phyloP scores from a whole-genome alignment of 1,284 basidiomycete genomes.

The Hypsizygus ulmarius region DNA sequence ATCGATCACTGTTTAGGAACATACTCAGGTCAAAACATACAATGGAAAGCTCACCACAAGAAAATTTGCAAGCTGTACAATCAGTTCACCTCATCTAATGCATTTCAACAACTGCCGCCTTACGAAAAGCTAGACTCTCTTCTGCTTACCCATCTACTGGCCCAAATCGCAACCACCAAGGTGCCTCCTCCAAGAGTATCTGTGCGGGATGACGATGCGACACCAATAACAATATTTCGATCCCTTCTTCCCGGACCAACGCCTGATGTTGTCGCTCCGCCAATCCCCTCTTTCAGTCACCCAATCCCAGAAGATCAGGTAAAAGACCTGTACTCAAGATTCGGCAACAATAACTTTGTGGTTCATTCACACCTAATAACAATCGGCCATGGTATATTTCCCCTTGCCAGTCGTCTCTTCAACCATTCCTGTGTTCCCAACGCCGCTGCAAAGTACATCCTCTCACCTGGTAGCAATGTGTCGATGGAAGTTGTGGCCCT shows the following conservation, averaged over 20 bases:
- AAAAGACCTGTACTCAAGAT: conserved; percentile 49
- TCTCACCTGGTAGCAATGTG: conserved; percentile 37
- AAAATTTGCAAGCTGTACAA: conserved; percentile 60
- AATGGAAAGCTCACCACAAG: conserved; percentile 65
- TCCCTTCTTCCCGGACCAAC: conserved; percentile 50
- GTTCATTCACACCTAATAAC: conserved; percentile 66
- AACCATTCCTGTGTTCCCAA: conserved; percentile 79
- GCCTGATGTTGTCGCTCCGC: conserved; percentile 25
- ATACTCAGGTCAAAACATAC: conserved; percentile 55
- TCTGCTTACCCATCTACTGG: conserved; percentile 60
- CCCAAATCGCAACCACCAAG: conserved; percentile 34
- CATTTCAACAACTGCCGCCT: conserved; percentile 45
- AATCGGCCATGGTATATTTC: conserved; percentile 70
- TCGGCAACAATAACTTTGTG: conserved; percentile 76
- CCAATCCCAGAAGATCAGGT: conserved; percentile 26
- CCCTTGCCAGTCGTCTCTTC: conserved; percentile 67
- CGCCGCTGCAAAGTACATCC: conserved; percentile 58
- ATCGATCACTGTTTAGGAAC: conserved; percentile 12
- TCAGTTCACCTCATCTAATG: conserved; percentile 40
- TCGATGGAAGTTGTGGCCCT: conserved; percentile 64
- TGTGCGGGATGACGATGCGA: conserved; percentile 20
- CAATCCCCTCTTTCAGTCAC: conserved; percentile 33
- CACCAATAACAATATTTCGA: conserved; percentile 38
- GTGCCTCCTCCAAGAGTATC: conserved; percentile 14
- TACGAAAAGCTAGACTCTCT: conserved; percentile 60